Conservation (phyloP, 176 grass and related monocot genomes). For the Hsuehochloa calcarea region DNA sequence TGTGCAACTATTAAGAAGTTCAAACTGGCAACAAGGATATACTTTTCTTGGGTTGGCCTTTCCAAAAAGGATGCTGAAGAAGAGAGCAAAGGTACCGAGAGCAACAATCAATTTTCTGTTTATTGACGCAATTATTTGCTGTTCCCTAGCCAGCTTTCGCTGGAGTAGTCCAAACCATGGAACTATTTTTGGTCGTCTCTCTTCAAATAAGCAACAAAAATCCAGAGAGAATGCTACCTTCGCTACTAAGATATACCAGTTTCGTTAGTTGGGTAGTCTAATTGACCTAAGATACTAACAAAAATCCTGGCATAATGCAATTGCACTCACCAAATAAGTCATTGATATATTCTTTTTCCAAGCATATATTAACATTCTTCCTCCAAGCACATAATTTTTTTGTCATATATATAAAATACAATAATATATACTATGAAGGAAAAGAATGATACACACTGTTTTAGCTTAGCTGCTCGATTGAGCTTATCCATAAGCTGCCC, state of each 20-base stretch:
- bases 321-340: not conserved
- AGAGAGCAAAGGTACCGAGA: constrained; percentile 20
- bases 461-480: constrained; percentile 29
- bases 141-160: not conserved
- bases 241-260: not conserved
- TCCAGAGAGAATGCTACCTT: not conserved
- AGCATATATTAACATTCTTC: not conserved
- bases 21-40: not conserved
- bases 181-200: not conserved
- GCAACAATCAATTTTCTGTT: not conserved
- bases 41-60: constrained; percentile 12
- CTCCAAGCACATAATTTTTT: not conserved
- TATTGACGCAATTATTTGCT: not conserved
- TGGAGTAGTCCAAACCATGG: not conserved
- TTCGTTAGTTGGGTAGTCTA: not conserved
- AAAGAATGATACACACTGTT: not conserved
- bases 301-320: not conserved
- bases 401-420: not conserved
- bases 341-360: not conserved
- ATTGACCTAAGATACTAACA: not conserved
- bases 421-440: not conserved
- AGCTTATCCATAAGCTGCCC: constrained; percentile 34
- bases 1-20: not conserved
- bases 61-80: constrained; percentile 6
- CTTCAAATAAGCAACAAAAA: not conserved